Percentiles rank a stretch among this genome's conserved stretches.
phyloP scores from a whole-genome alignment of 1,139 yeast species.

The Candida sojae region DNA sequence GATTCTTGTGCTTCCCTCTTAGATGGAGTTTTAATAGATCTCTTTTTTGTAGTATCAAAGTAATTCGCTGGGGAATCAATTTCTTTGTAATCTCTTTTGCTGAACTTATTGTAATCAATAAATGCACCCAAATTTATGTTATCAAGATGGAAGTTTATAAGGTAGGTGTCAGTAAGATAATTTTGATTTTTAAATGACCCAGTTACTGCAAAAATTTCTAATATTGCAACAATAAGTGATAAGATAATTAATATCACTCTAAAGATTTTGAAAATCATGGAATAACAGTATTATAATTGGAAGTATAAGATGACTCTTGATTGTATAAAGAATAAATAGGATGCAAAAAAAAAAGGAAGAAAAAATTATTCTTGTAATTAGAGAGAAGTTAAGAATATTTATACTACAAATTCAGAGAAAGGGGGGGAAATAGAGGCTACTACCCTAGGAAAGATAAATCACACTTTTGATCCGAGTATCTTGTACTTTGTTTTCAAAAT shows the following conservation, averaged over 20 bases:
- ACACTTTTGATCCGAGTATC: too few relatives aligned
- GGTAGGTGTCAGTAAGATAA: conserved; percentile 38
- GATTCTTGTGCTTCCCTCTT: conserved; percentile 4
- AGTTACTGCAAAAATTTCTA: conserved; percentile 39
- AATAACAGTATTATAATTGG: background rate
- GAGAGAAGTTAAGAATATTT: background rate
- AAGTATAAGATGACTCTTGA: background rate
- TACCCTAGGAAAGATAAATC: background rate
- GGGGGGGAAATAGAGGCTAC: background rate
- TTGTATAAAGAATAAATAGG: background rate
- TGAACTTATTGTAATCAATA: conserved; percentile 13
- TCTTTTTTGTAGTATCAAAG: background rate
- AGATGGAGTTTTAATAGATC: background rate
- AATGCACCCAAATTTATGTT: conserved; percentile 33
- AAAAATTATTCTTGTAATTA: background rate
- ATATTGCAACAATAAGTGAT: conserved; percentile 35
- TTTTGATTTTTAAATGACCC: conserved; percentile 41
- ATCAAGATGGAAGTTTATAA: conserved; percentile 39
- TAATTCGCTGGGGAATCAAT: background rate
- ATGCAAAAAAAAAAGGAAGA: background rate
- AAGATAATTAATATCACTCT: conserved; percentile 36
- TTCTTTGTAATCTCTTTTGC: background rate
- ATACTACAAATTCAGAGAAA: background rate
- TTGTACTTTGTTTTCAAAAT: too few relatives aligned
- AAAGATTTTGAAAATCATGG: conserved; percentile 34